phyloP scores from a whole-genome alignment of 768 basidiomycete genomes.

The Omphalotus guepiniiformis region DNA sequence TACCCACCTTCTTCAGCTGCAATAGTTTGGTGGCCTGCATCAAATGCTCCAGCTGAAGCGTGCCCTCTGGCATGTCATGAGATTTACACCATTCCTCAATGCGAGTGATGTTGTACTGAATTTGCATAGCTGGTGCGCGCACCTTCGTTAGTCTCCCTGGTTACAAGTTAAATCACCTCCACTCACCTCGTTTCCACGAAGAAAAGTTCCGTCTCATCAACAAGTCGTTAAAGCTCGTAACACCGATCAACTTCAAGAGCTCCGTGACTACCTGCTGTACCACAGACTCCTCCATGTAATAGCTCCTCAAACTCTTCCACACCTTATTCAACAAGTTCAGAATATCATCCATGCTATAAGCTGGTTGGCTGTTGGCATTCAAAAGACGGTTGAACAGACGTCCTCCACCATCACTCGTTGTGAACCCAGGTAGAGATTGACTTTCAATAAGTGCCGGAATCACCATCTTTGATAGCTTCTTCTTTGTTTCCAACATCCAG shows the following conservation, averaged over 20 bases:
- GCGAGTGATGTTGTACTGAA: conserved; percentile 98
- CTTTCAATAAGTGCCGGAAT: conserved; percentile 98
- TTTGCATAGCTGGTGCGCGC: conserved; percentile 85
- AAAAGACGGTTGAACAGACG: conserved; percentile 92
- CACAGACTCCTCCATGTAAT: conserved; percentile 96
- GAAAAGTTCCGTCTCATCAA: conserved; percentile 99
- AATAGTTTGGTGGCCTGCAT: conserved; percentile 99
- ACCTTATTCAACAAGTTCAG: conserved; percentile 95
- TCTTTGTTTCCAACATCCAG: conserved; percentile 99
- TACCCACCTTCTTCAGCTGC: conserved; percentile 89
- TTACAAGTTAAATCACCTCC: background rate
- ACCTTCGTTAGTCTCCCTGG: background rate
- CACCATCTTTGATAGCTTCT: conserved; percentile 93
- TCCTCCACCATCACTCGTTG: conserved; percentile 90
- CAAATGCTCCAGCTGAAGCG: conserved; percentile 94
- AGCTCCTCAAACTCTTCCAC: conserved; percentile 97
- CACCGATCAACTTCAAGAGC: conserved; percentile 91
- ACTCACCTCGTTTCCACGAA: conserved; percentile 96
- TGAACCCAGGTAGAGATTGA: conserved; percentile 96
- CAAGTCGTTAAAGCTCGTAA: conserved; percentile 96
- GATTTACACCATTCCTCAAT: conserved; percentile 99
- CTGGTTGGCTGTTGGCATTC: conserved; percentile 79
- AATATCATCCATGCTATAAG: conserved; percentile 98
- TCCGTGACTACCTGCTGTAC: conserved; percentile 95
- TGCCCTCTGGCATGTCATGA: conserved; percentile 99